These are phyloP conservation scores for Pythium oligandrum DNA, from an alignment of 352 stramenopile genomes.

Conservation along the genomic window DNA sequence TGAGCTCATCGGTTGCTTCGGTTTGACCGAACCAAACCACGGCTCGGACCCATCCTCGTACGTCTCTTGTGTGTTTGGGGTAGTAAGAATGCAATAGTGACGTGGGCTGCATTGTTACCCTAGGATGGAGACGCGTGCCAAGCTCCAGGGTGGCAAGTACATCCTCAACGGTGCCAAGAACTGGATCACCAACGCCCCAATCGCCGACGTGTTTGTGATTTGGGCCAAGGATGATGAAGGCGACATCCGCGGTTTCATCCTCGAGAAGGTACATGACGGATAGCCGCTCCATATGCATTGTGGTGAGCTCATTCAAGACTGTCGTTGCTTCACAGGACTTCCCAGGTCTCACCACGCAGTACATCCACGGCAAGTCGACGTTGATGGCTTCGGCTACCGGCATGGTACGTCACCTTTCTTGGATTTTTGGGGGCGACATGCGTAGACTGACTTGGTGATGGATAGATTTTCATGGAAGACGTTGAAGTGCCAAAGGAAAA, in stretches of 20 bases:
- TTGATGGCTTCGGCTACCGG: constrained; percentile 94
- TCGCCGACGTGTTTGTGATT: constrained; percentile 96
- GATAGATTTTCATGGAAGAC: constrained; percentile 96
- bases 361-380: constrained; percentile 96
- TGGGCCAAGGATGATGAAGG: constrained; percentile 96
- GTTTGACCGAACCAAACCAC: constrained; percentile 97
- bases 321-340: constrained; percentile 54
- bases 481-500: constrained; percentile 93
- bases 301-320: background rate
- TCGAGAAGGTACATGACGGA: constrained; percentile 83
- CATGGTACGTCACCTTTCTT: constrained; percentile 46
- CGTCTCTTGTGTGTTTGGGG: constrained; percentile 8
- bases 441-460: background rate
- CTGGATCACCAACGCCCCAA: constrained; percentile 98
- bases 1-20: constrained; percentile 97
- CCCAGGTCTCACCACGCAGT: constrained; percentile 89
- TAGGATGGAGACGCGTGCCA: constrained; percentile 94
- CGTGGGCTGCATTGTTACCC: background rate
- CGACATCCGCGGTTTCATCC: constrained; percentile 93
- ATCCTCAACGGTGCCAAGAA: constrained; percentile 95
- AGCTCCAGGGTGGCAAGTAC: constrained; percentile 88
- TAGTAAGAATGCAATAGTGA: background rate
- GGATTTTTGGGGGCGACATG: background rate
- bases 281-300: background rate
- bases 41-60: constrained; percentile 92